phyloP scores from a whole-genome alignment of 352 stramenopile genomes.

The Pythium biforme region DNA sequence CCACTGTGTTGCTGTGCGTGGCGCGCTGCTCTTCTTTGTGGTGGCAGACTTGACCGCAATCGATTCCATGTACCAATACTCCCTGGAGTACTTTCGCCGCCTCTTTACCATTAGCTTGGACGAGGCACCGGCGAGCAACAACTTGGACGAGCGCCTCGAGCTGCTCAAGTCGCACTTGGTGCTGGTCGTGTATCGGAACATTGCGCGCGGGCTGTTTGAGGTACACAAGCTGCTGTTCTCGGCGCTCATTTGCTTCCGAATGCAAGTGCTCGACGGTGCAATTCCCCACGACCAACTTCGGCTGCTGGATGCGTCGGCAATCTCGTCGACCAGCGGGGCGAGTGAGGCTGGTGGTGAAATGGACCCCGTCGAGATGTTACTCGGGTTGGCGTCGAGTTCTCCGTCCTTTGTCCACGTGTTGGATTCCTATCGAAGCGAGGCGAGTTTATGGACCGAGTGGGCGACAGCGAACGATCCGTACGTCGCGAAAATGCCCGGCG shows the following conservation, averaged over 20 bases:
- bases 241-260: conserved; percentile 49
- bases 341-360: not conserved
- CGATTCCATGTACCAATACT: conserved; percentile 84
- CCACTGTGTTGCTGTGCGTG: conserved; percentile 43
- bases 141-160: conserved; percentile 38
- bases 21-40: conserved; percentile 71
- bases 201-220: conserved; percentile 69
- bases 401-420: conserved; percentile 33
- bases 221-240: conserved; percentile 66
- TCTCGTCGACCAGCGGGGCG: not conserved
- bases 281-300: conserved; percentile 37
- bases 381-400: conserved; percentile 27
- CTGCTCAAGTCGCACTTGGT: conserved; percentile 48
- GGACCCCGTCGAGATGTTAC: conserved; percentile 28
- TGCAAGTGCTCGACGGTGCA: conserved; percentile 45
- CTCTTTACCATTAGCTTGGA: conserved; percentile 66
- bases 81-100: conserved; percentile 65
- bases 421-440: conserved; percentile 46
- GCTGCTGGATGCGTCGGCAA: conserved; percentile 32
- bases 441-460: conserved; percentile 42
- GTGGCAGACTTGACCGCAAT: conserved; percentile 55
- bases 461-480: conserved; percentile 40
- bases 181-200: conserved; percentile 63
- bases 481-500: conserved; percentile 31
- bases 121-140: conserved; percentile 30